phyloP scores from a whole-genome alignment of 805 yeast genomes.

The Saccharomycopsis oosterbeekiorum region DNA sequence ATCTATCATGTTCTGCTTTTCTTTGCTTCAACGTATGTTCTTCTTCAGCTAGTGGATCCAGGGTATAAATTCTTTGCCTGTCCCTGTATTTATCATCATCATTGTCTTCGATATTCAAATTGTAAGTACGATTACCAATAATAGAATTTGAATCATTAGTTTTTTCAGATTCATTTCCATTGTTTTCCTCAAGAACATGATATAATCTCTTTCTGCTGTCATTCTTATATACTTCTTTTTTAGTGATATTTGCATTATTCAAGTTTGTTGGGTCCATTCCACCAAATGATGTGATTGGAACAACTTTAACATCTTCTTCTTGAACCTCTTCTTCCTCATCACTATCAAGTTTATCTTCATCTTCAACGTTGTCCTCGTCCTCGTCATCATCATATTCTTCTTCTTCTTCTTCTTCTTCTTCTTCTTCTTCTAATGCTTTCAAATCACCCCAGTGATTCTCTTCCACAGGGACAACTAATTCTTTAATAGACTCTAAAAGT shows the following conservation, averaged over 20 bases:
- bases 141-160: not conserved
- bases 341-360: constrained; percentile 13
- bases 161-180: not conserved
- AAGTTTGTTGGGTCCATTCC: not conserved
- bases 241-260: not conserved
- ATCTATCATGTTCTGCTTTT: not conserved
- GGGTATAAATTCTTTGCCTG: not conserved
- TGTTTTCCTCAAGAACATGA: constrained; percentile 13
- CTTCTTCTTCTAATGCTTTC: constrained; percentile 29
- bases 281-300: constrained; percentile 1
- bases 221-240: not conserved
- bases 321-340: constrained; percentile 20
- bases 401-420: constrained; percentile 28
- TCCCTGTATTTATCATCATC: constrained; percentile 2
- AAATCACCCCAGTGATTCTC: constrained; percentile 27
- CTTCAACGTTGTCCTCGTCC: constrained; percentile 9
- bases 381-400: constrained; percentile 23
- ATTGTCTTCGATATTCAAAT: not conserved
- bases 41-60: constrained; percentile 4
- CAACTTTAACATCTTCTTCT: constrained; percentile 2
- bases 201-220: constrained; percentile 11
- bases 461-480: constrained; percentile 18
- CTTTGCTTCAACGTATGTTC: constrained; percentile 7
- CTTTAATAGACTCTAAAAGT: constrained; percentile 29
- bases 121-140: constrained; percentile 11